Conservation (phyloP, 208 protist species). For the Acanthamoeba royreba region DNA sequence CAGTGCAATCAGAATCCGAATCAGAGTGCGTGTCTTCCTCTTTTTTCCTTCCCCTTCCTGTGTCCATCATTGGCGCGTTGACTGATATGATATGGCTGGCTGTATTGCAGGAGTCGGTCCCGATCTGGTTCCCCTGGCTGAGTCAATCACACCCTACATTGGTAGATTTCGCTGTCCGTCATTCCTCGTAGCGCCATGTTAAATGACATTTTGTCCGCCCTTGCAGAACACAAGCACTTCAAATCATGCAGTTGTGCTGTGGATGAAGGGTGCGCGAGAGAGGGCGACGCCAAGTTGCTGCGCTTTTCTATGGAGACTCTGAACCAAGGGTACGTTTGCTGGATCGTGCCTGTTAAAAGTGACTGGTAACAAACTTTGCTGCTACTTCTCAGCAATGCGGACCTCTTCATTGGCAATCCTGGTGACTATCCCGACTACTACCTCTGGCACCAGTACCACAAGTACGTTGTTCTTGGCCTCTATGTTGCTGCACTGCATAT, state of each 20-base stretch:
- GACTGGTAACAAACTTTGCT: neutral
- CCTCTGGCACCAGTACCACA: constrained; percentile 30
- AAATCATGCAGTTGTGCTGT: neutral
- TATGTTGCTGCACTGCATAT: neutral
- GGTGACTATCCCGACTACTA: constrained; percentile 19
- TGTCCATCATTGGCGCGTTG: neutral
- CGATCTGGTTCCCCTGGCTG: neutral
- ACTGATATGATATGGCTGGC: neutral
- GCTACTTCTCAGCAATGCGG: neutral
- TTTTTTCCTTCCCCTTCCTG: neutral
- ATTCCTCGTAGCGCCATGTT: too few species aligned
- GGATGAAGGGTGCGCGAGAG: neutral
- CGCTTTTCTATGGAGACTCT: constrained; percentile 44
- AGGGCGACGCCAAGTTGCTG: neutral
- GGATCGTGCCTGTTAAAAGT: neutral
- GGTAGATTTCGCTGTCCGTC: too few species aligned
- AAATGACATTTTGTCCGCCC: neutral
- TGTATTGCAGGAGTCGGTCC: neutral
- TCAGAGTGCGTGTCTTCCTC: neutral
- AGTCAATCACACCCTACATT: neutral
- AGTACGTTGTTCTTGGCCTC: neutral
- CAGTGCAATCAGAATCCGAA: neutral
- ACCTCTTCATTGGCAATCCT: constrained; percentile 18
- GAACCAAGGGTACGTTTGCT: neutral
- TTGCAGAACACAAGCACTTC: neutral